Conservation (phyloP, 2,329 filamentous ascomycete genomes). For the Hypomyces perniciosus region DNA sequence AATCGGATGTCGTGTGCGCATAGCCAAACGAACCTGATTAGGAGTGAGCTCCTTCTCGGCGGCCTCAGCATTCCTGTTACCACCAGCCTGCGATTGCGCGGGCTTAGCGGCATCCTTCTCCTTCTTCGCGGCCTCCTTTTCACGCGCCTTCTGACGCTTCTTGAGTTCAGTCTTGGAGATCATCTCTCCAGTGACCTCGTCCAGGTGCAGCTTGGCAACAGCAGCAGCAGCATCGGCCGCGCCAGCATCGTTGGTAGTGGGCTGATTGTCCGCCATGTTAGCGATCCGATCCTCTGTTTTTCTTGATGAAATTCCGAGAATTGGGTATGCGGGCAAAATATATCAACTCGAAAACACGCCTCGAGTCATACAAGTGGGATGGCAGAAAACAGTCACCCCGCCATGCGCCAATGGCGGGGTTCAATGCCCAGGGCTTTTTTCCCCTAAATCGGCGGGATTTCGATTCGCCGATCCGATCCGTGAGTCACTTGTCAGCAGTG, state of each 20-base stretch:
- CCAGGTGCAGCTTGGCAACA: constrained; percentile 71
- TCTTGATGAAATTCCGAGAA: background rate
- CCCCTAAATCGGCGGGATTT: constrained; percentile 2
- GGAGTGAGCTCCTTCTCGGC: constrained; percentile 51
- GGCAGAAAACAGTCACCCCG: constrained; percentile 11
- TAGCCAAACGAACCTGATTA: constrained; percentile 36
- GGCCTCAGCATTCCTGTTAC: constrained; percentile 53
- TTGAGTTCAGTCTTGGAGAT: constrained; percentile 85
- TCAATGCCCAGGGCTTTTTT: background rate
- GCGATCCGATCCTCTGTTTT: background rate
- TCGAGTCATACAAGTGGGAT: constrained; percentile 7
- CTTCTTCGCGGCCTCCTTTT: constrained; percentile 82
- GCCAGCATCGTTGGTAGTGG: constrained; percentile 27
- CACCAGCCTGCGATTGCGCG: constrained; percentile 10
- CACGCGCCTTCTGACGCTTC: constrained; percentile 88
- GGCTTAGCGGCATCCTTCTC: constrained; percentile 66
- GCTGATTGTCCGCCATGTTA: constrained; percentile 28
- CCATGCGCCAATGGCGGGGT: constrained; percentile 12
- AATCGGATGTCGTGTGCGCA: background rate
- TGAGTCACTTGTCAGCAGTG: background rate
- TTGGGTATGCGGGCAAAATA: background rate
- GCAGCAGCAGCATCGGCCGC: constrained; percentile 46
- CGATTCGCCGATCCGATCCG: constrained; percentile 8
- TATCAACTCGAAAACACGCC: background rate
- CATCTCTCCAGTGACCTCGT: constrained; percentile 88